Percentiles rank a stretch among this genome's conserved stretches.
Conservation (phyloP, 257 asterid genomes). For the Verbascum thapsus region DNA sequence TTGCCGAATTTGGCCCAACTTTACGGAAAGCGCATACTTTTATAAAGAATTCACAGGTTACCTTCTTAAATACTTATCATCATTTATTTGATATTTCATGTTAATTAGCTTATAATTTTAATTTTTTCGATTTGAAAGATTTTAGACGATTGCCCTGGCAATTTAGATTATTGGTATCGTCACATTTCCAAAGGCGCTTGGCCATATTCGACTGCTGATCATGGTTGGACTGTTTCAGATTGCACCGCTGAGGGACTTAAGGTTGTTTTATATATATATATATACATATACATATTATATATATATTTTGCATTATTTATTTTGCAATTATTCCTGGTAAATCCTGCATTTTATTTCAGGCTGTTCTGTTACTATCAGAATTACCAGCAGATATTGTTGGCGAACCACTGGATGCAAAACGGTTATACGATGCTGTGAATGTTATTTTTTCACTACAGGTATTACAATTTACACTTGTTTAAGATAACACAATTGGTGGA, state of each 20-base stretch:
- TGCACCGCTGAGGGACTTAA: constrained; percentile 99
- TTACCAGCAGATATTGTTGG: constrained; percentile 77
- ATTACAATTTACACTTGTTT: constrained; percentile 14
- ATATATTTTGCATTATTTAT: constrained; percentile 1
- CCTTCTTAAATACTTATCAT: constrained; percentile 15
- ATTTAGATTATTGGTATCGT: constrained; percentile 79
- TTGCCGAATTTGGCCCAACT: constrained; percentile 70
- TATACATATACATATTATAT: too few species aligned
- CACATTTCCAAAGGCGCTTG: constrained; percentile 99
- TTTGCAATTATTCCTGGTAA: constrained; percentile 24
- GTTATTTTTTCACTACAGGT: constrained; percentile 94
- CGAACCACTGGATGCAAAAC: constrained; percentile 63
- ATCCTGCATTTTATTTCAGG: constrained; percentile 47
- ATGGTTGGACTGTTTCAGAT: constrained; percentile 99
- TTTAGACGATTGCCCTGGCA: constrained; percentile 81
- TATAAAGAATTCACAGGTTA: constrained; percentile 78
- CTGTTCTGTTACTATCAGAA: constrained; percentile 67
- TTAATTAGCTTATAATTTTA: constrained; percentile 24
- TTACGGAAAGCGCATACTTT: constrained; percentile 73
- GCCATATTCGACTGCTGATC: constrained; percentile 98
- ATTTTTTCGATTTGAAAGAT: constrained; percentile 53
- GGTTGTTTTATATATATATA: constrained; percentile 35
- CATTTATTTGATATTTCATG: constrained; percentile 19
- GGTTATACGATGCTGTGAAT: constrained; percentile 82
- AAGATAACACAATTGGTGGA: not conserved